Percentiles rank a stretch among this genome's conserved stretches.
Conservation (phyloP, 179 eudicot species). For the Drosera spatulata region DNA sequence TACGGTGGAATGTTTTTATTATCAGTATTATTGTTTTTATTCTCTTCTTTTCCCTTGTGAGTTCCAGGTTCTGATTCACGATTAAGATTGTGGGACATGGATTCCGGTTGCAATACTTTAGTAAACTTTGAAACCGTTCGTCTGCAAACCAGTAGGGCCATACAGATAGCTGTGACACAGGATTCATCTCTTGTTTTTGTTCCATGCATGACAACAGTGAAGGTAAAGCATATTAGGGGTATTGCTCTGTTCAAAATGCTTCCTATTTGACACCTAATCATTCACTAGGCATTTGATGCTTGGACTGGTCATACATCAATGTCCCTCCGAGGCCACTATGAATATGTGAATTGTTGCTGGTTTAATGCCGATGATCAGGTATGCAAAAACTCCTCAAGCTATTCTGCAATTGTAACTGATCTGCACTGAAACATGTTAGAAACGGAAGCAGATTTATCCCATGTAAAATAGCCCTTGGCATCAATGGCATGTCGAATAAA, state of each 20-base stretch:
- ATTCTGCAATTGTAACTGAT: not conserved
- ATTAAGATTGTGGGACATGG: conserved; percentile 87
- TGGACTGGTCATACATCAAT: conserved; percentile 73
- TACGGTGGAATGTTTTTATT: not conserved
- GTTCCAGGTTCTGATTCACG: conserved; percentile 94
- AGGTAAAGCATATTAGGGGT: conserved; percentile 26
- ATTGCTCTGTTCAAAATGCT: not conserved
- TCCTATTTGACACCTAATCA: not conserved
- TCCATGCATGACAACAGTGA: conserved; percentile 83
- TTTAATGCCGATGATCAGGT: conserved; percentile 76
- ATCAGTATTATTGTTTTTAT: not conserved
- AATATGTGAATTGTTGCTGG: conserved; percentile 80
- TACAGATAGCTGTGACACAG: conserved; percentile 70
- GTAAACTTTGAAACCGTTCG: conserved; percentile 85
- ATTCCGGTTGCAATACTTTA: conserved; percentile 86
- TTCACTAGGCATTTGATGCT: conserved; percentile 64
- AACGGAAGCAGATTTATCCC: no score
- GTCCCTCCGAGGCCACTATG: conserved; percentile 78
- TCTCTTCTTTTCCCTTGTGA: not conserved
- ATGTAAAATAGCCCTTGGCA: no score
- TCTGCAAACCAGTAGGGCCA: conserved; percentile 62
- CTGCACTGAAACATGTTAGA: not conserved
- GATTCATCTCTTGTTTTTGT: conserved; percentile 74
- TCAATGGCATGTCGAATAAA: no score
- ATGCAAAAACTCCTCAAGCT: conserved; percentile 1